These are phyloP conservation scores for Decorospora gaudefroyi DNA, from an alignment of 2,329 filamentous ascomycete genomes.

Conservation along the genomic window DNA sequence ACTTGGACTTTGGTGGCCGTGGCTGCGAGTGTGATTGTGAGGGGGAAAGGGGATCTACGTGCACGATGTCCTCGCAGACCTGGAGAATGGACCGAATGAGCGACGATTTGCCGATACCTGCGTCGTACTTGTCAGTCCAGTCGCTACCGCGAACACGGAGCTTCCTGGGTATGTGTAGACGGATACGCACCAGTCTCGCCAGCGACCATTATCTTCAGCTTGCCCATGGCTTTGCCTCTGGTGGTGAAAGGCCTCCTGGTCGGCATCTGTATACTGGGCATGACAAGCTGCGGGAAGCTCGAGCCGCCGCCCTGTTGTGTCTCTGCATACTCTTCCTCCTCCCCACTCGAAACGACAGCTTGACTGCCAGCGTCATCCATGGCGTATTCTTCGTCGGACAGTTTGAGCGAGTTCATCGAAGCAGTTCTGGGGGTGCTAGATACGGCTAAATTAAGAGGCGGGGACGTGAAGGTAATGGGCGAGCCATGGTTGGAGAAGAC, in stretches of 20 bases:
- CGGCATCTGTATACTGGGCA: conserved; percentile 94
- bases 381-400: conserved; percentile 62
- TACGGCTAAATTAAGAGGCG: conserved; percentile 56
- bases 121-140: conserved; percentile 18
- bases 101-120: conserved; percentile 85
- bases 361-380: conserved; percentile 62
- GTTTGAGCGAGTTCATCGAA: conserved; percentile 62
- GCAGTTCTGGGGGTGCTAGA: conserved; percentile 64
- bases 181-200: conserved; percentile 68
- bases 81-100: conserved; percentile 88
- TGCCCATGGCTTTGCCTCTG: conserved; percentile 79
- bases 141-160: not conserved
- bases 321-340: conserved; percentile 56
- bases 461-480: conserved; percentile 44
- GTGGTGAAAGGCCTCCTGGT: conserved; percentile 86
- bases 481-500: conserved; percentile 29
- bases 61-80: conserved; percentile 86
- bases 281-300: conserved; percentile 79
- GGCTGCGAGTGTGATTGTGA: conserved; percentile 34
- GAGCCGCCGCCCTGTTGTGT: conserved; percentile 39
- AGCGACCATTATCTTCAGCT: conserved; percentile 85
- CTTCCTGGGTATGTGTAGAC: not conserved
- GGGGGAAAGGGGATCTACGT: conserved; percentile 70
- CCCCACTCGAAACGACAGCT: conserved; percentile 58
- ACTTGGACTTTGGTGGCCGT: conserved; percentile 30